phyloP scores from a whole-genome alignment of 305 asterid species.

The Nicotiana rustica region DNA sequence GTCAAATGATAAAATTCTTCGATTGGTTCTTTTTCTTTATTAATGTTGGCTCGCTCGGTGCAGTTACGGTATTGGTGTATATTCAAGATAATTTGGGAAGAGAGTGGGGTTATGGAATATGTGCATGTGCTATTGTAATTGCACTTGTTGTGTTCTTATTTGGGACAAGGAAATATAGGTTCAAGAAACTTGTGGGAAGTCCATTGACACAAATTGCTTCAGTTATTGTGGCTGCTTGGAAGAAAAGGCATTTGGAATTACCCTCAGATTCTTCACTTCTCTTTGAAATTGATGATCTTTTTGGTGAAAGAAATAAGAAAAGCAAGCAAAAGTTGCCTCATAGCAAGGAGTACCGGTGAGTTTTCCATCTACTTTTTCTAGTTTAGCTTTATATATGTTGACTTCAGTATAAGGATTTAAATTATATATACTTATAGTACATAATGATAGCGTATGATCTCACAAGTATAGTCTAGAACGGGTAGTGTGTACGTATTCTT shows the following conservation, averaged over 20 bases:
- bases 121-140: conserved; percentile 68
- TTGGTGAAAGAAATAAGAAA: conserved; percentile 40
- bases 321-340: conserved; percentile 77
- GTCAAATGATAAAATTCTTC: conserved; percentile 73
- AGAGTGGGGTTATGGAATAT: conserved; percentile 80
- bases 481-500: no score
- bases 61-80: conserved; percentile 69
- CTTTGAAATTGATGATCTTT: conserved; percentile 52
- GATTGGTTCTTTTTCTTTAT: conserved; percentile 88
- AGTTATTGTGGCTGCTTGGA: conserved; percentile 78
- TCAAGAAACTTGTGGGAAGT: conserved; percentile 86
- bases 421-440: background rate
- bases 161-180: conserved; percentile 80
- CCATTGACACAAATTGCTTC: conserved; percentile 88
- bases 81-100: conserved; percentile 82
- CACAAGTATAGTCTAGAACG: no score
- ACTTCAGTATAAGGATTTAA: no score
- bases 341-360: conserved; percentile 84
- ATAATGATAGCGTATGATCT: no score
- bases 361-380: background rate
- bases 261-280: conserved; percentile 73
- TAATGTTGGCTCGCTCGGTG: conserved; percentile 53
- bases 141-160: conserved; percentile 61
- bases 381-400: no score
- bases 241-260: conserved; percentile 58